Percentiles rank a stretch among this genome's conserved stretches.
These are phyloP conservation scores for Geoglossum glabrum DNA, from an alignment of 495 filamentous ascomycete genomes.

Conservation along the genomic window DNA sequence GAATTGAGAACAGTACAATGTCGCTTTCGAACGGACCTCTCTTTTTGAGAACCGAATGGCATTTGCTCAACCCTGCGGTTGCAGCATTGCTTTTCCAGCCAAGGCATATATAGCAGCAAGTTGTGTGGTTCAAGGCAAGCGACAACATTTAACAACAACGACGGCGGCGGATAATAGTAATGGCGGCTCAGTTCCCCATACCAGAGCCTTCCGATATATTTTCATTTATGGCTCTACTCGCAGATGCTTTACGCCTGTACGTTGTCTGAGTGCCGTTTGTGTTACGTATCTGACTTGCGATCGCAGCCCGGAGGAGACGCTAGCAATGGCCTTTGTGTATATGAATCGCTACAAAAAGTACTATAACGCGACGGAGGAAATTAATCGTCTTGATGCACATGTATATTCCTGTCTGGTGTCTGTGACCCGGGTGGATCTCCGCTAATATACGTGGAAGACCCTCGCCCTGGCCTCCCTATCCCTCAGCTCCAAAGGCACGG, in stretches of 20 bases:
- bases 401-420: slow-evolving; percentile 5
- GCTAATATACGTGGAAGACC: slow-evolving; percentile 12
- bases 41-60: no score
- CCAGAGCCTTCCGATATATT: slow-evolving; percentile 6
- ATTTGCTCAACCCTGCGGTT: no score
- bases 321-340: slow-evolving; percentile 26
- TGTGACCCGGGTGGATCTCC: neutral
- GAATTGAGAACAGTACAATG: no score
- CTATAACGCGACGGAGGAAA: slow-evolving; percentile 3
- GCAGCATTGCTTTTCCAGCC: no score
- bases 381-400: slow-evolving; percentile 14
- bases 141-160: neutral
- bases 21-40: no score
- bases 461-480: slow-evolving; percentile 22
- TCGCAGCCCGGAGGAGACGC: slow-evolving; percentile 19
- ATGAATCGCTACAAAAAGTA: slow-evolving; percentile 21
- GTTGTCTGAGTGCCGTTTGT: neutral
- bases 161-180: neutral
- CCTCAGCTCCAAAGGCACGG: slow-evolving; percentile 24
- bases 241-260: slow-evolving; percentile 22
- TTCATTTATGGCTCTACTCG: slow-evolving; percentile 20
- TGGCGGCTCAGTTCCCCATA: neutral
- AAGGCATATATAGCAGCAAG: no score
- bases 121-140: no score
- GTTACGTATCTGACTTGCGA: neutral